Conservation (phyloP, 345 rosid genomes). For the Rhodomyrtus tomentosa region DNA sequence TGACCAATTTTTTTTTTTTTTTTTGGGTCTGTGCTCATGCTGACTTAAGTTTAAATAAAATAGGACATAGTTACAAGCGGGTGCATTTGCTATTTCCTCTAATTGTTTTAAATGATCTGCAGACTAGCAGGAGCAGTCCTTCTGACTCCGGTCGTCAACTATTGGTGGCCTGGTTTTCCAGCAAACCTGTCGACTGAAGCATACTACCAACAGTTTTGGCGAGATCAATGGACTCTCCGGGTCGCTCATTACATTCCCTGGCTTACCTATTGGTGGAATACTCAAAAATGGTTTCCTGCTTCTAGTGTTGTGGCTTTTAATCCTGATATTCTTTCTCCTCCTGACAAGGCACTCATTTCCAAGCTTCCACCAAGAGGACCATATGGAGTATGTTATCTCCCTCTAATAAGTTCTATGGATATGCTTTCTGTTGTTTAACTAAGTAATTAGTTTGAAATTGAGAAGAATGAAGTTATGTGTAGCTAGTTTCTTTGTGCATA, state of each 20-base stretch:
- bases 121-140: conserved; percentile 54
- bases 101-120: background rate
- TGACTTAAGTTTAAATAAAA: background rate
- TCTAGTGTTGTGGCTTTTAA: conserved; percentile 18
- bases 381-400: conserved; percentile 6
- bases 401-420: background rate
- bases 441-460: background rate
- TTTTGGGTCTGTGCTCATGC: background rate
- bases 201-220: conserved; percentile 18
- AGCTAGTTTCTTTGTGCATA: background rate
- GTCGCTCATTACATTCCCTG: conserved; percentile 53
- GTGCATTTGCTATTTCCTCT: background rate
- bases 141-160: conserved; percentile 46
- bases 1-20: background rate
- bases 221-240: conserved; percentile 48
- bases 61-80: background rate
- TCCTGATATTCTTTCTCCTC: conserved; percentile 15
- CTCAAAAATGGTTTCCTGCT: conserved; percentile 41
- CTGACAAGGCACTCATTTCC: conserved; percentile 27
- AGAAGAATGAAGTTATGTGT: background rate
- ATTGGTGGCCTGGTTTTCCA: conserved; percentile 51
- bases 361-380: conserved; percentile 4
- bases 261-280: conserved; percentile 71
- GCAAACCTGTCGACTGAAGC: conserved; percentile 35
- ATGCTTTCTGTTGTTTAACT: background rate